Conservation (phyloP, 225 moss, liverwort and hornwort species). For the Bryoerythrophyllum caledonicum region DNA sequence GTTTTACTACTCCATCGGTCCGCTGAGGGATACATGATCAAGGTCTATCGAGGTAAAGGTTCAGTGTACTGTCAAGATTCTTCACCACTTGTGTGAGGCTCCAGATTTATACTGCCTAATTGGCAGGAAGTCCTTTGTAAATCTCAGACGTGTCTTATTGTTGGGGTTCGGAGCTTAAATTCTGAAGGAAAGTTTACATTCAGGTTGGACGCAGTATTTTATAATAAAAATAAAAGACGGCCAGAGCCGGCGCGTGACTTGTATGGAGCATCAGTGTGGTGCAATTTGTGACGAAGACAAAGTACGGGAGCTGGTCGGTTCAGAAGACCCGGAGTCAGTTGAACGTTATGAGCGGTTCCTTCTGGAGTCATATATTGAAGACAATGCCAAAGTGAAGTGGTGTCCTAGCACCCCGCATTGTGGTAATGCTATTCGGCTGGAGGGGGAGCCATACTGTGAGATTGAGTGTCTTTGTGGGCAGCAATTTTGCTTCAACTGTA, state of each 20-base stretch:
- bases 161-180: neutral
- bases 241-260: constrained; percentile 91
- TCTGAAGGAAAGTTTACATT: constrained; percentile 2
- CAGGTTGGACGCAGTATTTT: constrained; percentile 98
- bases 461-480: constrained; percentile 93
- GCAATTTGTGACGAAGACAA: constrained; percentile 98
- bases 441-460: constrained; percentile 90
- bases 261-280: constrained; percentile 94
- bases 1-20: neutral
- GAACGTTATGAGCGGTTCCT: constrained; percentile 91
- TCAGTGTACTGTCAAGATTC: constrained; percentile 1
- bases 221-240: constrained; percentile 98
- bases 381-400: constrained; percentile 99
- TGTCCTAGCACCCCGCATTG: constrained; percentile 98
- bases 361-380: constrained; percentile 98
- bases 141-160: neutral
- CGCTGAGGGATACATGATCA: neutral
- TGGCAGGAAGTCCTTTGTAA: constrained; percentile 5
- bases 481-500: constrained; percentile 98
- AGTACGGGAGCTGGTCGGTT: constrained; percentile 84
- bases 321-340: constrained; percentile 65
- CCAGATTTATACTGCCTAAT: neutral
- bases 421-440: constrained; percentile 94
- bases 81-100: neutral
- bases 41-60: neutral